Evolutionary conservation across 176 grass and related monocot species (phyloP).

Genomic region (Carex cristatella): DNA sequence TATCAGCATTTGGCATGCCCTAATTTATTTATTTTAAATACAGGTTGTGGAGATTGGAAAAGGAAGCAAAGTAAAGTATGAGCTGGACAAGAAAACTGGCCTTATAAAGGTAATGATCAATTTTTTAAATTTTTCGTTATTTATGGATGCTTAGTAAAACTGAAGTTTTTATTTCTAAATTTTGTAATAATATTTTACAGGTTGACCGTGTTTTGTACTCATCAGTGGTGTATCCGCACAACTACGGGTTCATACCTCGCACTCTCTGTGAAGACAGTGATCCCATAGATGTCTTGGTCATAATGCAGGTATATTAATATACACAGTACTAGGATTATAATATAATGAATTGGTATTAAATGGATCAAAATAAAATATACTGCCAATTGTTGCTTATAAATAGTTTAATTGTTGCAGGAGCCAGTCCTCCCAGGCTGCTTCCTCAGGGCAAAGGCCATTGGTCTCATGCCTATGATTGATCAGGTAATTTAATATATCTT

Average conservation of each 20-base stretch:
- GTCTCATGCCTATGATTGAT: conserved; percentile 99
- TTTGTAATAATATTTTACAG: conserved; percentile 24
- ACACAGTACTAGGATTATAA: background rate
- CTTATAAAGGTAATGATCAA: conserved; percentile 59
- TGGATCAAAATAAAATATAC: background rate
- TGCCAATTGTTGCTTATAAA: background rate
- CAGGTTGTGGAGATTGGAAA: conserved; percentile 92
- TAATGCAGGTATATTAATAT: conserved; percentile 74
- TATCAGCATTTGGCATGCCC: background rate
- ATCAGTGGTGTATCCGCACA: conserved; percentile 95
- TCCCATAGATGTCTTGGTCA: conserved; percentile 91
- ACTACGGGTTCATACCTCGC: conserved; percentile 97
- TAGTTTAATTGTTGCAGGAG: conserved; percentile 40
- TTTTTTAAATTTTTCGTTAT: background rate
- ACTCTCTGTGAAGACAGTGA: conserved; percentile 95
- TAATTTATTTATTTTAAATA: background rate
- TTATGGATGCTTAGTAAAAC: background rate
- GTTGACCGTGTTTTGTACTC: conserved; percentile 95
- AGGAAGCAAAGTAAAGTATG: conserved; percentile 96
- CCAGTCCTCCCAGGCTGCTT: conserved; percentile 91
- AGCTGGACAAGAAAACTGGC: conserved; percentile 98
- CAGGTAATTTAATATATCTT: conserved; percentile 39
- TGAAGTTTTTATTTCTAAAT: background rate
- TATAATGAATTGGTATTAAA: background rate
- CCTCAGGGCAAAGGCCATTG: conserved; percentile 86